Evolutionary conservation across 2,329 filamentous ascomycete species (phyloP).

Genomic region (Capronia americana): DNA sequence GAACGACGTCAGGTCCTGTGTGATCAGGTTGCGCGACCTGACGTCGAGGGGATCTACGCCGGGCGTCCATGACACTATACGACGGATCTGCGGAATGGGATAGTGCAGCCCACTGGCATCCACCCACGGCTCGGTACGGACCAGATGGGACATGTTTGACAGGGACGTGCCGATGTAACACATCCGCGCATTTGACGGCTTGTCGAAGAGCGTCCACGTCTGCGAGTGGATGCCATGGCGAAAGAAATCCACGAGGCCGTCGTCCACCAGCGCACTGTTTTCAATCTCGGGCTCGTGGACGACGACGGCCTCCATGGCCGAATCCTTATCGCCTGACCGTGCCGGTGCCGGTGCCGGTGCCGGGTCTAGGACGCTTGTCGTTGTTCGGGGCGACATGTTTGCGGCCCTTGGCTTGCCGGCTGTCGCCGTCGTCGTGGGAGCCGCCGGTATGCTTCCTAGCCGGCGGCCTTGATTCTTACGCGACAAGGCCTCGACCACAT

Average conservation of each 20-base stretch:
- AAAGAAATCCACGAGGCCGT: slow-evolving; percentile 14
- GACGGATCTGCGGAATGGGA: slow-evolving; percentile 18
- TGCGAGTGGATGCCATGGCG: slow-evolving; percentile 16
- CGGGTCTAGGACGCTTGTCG: too few species aligned
- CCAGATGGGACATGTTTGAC: slow-evolving; percentile 6
- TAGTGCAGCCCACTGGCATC: slow-evolving; percentile 11
- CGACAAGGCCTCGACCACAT: neutral
- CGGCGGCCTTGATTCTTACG: too few species aligned
- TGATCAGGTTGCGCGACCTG: neutral
- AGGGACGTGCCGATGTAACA: slow-evolving; percentile 15
- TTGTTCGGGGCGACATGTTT: too few species aligned
- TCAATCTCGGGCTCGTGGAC: too few species aligned
- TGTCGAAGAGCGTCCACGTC: slow-evolving; percentile 11
- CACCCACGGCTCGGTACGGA: neutral
- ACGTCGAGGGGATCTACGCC: neutral
- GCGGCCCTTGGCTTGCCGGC: too few species aligned
- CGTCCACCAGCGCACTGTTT: too few species aligned
- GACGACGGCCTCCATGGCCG: neutral
- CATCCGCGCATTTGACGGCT: slow-evolving; percentile 4
- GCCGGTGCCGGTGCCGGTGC: too few species aligned
- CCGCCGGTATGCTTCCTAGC: too few species aligned
- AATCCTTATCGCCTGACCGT: too few species aligned
- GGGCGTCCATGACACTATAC: slow-evolving; percentile 12
- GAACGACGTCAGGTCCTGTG: slow-evolving; percentile 1
- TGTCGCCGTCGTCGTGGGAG: too few species aligned